phyloP scores from a whole-genome alignment of 305 asterid genomes.

The Andrographis paniculata region DNA sequence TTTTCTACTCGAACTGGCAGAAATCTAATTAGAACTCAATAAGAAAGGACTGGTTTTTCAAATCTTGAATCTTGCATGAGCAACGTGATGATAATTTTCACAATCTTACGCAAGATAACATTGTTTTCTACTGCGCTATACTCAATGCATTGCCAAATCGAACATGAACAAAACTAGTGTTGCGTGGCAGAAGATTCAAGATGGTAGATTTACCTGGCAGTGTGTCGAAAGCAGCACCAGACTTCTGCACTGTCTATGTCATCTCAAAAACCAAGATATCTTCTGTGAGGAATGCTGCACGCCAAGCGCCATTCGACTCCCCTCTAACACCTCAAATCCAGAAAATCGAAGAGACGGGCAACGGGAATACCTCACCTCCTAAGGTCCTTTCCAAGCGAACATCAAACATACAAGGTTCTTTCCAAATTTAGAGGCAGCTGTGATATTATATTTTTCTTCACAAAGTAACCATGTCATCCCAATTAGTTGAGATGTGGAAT shows the following conservation, averaged over 20 bases:
- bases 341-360: slow-evolving; percentile 25
- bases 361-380: slow-evolving; percentile 8
- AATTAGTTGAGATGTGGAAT: background rate
- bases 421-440: background rate
- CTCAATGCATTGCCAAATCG: background rate
- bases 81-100: too few relatives aligned
- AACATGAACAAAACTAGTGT: background rate
- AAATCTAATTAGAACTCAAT: too few relatives aligned
- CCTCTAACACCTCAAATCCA: slow-evolving; percentile 54
- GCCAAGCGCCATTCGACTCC: slow-evolving; percentile 61
- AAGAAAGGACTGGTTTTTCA: too few relatives aligned
- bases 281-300: slow-evolving; percentile 65
- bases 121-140: background rate
- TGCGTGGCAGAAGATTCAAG: slow-evolving; percentile 52
- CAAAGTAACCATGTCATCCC: background rate
- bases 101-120: background rate
- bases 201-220: slow-evolving; percentile 54
- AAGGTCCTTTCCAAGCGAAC: slow-evolving; percentile 21
- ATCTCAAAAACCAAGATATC: slow-evolving; percentile 59
- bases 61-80: too few relatives aligned
- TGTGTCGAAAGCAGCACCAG: slow-evolving; percentile 66
- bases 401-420: slow-evolving; percentile 27
- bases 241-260: slow-evolving; percentile 76
- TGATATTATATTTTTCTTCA: too few relatives aligned
- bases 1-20: background rate